Evolutionary conservation across 164 flowering plant species (phyloP).

Genomic region (Annona squamosa): DNA sequence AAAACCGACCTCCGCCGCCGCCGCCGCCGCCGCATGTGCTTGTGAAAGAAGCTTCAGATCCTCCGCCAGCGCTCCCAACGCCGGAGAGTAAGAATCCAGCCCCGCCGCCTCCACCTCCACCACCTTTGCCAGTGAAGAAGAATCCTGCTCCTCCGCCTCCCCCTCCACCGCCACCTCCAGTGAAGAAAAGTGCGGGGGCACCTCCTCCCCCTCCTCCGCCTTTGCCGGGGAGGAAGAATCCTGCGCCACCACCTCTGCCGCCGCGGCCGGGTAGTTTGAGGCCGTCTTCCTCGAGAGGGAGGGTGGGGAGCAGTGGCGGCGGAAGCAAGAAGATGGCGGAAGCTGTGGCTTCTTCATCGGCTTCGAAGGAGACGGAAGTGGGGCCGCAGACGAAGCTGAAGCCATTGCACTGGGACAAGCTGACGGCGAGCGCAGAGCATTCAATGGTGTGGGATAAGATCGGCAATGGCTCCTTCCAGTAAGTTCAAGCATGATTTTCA

Average conservation of each 20-base stretch:
- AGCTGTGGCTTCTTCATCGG: not conserved
- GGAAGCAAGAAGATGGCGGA: not conserved
- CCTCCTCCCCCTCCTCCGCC: conserved; percentile 23
- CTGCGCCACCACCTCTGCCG: conserved; percentile 41
- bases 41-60: not conserved
- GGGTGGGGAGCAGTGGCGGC: conserved; percentile 16
- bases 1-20: conserved; percentile 16
- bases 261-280: conserved; percentile 19
- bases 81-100: not conserved
- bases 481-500: conserved; percentile 4
- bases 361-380: conserved; percentile 11
- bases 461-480: conserved; percentile 78
- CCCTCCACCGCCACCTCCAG: conserved; percentile 25
- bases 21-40: conserved; percentile 8
- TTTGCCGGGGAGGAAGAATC: conserved; percentile 20
- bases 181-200: conserved; percentile 21
- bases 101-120: conserved; percentile 16
- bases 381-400: conserved; percentile 51
- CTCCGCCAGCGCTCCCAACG: conserved; percentile 4
- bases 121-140: conserved; percentile 12
- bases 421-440: conserved; percentile 50
- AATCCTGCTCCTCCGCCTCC: conserved; percentile 12
- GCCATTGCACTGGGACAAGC: conserved; percentile 91
- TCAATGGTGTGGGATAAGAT: conserved; percentile 92
- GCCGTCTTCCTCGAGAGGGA: conserved; percentile 33